Base-by-base conservation (phyloP, 192 early-diverging fungal species). In the Diversispora eburnea region DNA sequence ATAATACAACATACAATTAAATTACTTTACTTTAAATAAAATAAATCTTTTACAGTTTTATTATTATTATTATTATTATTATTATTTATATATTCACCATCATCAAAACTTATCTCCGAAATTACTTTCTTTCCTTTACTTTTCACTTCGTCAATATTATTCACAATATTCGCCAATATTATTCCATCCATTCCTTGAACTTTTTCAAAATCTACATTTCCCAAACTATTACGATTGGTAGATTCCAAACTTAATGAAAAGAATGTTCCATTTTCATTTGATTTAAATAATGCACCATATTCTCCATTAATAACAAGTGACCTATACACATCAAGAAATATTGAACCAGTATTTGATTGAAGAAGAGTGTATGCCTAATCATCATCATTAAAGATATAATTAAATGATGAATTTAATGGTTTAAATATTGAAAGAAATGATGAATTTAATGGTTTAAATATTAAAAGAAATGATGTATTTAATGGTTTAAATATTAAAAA, bases 151-250 rank as follows among this genome's bases (percentile, higher is more conserved):
- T 87, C 79, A 1, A 84, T 77, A 66, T 98, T 97, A 42, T 75
- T 74, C 1, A 98, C 92, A 43, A 88, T 85, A 76, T 99, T 99
- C n/a, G 92, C 95, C 8, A 99, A 70, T 20, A 93, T 84, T 77
- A 96, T 86, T 42, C 95, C 95, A 25, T 88, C 82, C 9, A 98
- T 83, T 4, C 95, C 93, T 39, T 90, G 88, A 55, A 99, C 90
- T 69, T 91, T 92, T 79, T 96, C 95, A 77, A 95, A 91, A 72
- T 98, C 98, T 6, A 99, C 95, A 69, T 83, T 65, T 9, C 92
- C 93, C 1, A 64, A 20, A 5, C 72, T 75, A 72, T 94, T 87
- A 55, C 93, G 86, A 79, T 97, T 96, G 1, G 94, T 93, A 78
- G 93, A 83, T 46, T 90, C 80, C 45, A 98, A 84, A 9, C 89